Evolutionary conservation across 495 filamentous ascomycete species (phyloP).

Genomic region (Talaromyces ruber): DNA sequence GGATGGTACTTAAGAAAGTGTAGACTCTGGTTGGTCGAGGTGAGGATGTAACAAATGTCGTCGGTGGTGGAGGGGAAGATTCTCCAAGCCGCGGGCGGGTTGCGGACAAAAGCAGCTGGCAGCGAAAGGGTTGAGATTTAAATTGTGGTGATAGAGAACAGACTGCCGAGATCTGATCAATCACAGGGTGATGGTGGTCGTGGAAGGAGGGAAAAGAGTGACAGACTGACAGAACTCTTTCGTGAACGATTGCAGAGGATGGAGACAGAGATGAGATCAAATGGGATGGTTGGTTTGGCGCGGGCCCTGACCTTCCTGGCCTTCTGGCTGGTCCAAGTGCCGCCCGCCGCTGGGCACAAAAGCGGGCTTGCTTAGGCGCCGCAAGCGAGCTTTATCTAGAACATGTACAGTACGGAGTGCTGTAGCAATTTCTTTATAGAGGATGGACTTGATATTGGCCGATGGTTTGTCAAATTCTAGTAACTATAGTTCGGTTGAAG

Average conservation of each 20-base stretch:
- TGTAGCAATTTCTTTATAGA: neutral
- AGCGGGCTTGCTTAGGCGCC: slow-evolving; percentile 29
- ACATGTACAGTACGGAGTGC: neutral
- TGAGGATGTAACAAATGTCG: slow-evolving; percentile 3
- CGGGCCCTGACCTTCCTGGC: slow-evolving; percentile 16
- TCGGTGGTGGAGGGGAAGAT: slow-evolving; percentile 14
- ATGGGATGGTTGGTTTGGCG: slow-evolving; percentile 15
- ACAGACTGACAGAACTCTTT: slow-evolving; percentile 18
- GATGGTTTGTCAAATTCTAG: neutral
- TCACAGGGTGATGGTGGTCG: neutral
- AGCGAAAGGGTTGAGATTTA: neutral
- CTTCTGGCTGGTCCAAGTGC: slow-evolving; percentile 36
- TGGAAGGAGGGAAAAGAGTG: neutral
- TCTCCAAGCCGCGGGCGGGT: slow-evolving; percentile 12
- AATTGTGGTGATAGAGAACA: neutral
- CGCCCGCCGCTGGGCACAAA: slow-evolving; percentile 26
- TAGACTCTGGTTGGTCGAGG: neutral
- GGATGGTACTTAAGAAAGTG: neutral
- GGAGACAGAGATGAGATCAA: neutral
- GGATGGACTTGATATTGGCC: neutral
- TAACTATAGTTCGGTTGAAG: neutral
- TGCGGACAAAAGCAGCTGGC: neutral
- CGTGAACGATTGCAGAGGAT: slow-evolving; percentile 15
- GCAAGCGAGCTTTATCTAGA: slow-evolving; percentile 10
- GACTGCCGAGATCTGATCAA: neutral